Base-by-base conservation (phyloP, 257 asterid genomes). In the Solanum pimpinellifolium region DNA sequence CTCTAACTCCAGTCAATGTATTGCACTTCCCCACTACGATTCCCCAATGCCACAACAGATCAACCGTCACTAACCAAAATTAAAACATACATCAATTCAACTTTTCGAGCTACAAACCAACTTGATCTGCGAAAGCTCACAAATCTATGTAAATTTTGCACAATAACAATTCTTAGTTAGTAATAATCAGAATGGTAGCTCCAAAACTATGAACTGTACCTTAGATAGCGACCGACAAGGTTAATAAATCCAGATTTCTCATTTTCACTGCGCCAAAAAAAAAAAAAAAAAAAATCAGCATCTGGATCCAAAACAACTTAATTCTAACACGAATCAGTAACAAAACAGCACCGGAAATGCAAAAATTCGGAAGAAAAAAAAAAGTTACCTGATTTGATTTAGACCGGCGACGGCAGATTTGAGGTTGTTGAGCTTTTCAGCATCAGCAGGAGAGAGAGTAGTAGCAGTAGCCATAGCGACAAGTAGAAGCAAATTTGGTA, bases 181-280 rank as follows among this genome's bases (percentile, higher is more conserved):
- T 18, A 78, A 14, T 20, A 46, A 46, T 15, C 16, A 44, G 1
- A 46, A 78, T 2, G 39, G 2, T 80, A 47, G n/a, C 80, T 73
- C 47, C 60, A 80, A 23, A 60, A 80, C 42, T 80, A 11, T 9
- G 6, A 47, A 68, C 20, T 23, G 88, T 89, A 96, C 99, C 99
- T 96, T 86, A 96, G 98, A 86, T 94, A 95, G 92, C 99, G 99
- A 83, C 94, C 18, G 76, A 91, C 90, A 75, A 89, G 91, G 89
- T 84, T 88, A 87, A 89, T 89, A 84, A 89, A 91, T 88, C 93
- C 93, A 84, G 90, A 31, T 37, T 83, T 60, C 76, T 83, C 86
- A 13, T 83, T 83, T 15, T 35, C 98, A 91, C 99, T 96, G 93
- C 88, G 29, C 88, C 83, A 91, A 15, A 49, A 13, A 4, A 35